Percentiles rank a stretch among this genome's conserved stretches.
Conservation (phyloP, 192 early-diverging fungal species). For the Podila horticola region DNA sequence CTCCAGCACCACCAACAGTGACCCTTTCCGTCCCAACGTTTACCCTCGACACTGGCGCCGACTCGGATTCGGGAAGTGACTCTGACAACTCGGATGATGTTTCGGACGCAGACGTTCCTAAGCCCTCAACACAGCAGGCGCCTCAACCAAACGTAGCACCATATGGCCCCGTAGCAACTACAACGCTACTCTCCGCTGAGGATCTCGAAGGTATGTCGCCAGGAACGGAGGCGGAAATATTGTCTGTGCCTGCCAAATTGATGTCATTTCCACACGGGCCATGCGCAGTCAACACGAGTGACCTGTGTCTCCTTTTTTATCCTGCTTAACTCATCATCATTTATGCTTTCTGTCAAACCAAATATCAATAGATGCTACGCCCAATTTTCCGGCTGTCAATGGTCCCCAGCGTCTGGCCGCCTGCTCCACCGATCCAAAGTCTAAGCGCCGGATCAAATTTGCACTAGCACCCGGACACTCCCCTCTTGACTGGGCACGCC, state of each 20-base stretch:
- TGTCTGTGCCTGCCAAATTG: too few relatives aligned
- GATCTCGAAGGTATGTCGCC: not conserved
- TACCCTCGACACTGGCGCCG: not conserved
- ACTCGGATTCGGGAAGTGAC: constrained; percentile 19
- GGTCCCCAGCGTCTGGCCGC: constrained; percentile 49
- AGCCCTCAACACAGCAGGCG: not conserved
- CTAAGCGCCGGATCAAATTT: constrained; percentile 70
- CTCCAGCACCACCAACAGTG: not conserved
- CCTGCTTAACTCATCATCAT: not conserved
- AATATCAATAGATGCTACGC: constrained; percentile 21
- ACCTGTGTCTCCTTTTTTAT: not conserved
- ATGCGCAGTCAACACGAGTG: not conserved
- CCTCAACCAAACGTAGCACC: not conserved
- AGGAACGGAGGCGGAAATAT: too few relatives aligned
- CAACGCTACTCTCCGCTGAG: not conserved
- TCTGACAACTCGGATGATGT: constrained; percentile 10
- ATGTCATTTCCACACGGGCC: too few relatives aligned
- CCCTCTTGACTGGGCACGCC: constrained; percentile 92
- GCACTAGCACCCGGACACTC: constrained; percentile 89
- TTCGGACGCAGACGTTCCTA: constrained; percentile 6
- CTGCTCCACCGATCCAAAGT: constrained; percentile 49
- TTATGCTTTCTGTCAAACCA: not conserved
- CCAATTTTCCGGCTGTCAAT: constrained; percentile 44
- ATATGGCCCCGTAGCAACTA: not conserved
- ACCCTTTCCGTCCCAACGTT: constrained; percentile 18